Percentiles rank a stretch among this genome's conserved stretches.
Conservation (phyloP, 805 yeast genomes). For the Vanderwaltozyma tropicalis region DNA sequence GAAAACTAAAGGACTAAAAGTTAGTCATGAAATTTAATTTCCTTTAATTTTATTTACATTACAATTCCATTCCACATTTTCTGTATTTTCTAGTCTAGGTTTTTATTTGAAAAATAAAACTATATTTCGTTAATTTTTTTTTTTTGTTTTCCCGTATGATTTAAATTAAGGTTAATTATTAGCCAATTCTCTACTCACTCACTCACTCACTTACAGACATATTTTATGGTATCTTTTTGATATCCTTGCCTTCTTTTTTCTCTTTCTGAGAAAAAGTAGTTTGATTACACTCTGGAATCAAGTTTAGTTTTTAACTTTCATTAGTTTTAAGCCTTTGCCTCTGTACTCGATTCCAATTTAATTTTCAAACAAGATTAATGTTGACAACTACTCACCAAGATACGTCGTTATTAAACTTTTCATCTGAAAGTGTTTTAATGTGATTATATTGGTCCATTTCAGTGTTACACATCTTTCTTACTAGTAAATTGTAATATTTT, state of each 20-base stretch:
- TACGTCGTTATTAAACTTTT: neutral
- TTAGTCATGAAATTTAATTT: slow-evolving; percentile 1
- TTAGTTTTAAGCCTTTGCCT: neutral
- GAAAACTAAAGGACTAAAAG: slow-evolving; percentile 20
- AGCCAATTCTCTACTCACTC: neutral
- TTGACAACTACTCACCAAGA: slow-evolving; percentile 4
- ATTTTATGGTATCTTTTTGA: neutral
- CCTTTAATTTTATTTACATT: slow-evolving; percentile 2
- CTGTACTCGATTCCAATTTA: slow-evolving; percentile 5
- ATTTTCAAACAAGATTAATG: slow-evolving; percentile 4
- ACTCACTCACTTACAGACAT: no score
- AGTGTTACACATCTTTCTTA: slow-evolving; percentile 2
- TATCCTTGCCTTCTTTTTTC: neutral
- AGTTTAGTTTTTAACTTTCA: neutral
- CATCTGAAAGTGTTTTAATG: neutral
- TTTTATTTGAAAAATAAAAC: slow-evolving; percentile 3
- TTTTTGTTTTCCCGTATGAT: neutral
- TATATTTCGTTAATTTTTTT: neutral
- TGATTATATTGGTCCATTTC: slow-evolving; percentile 6
- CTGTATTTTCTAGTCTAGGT: slow-evolving; percentile 5
- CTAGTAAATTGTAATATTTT: no score
- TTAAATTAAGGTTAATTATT: neutral
- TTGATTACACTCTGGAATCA: slow-evolving; percentile 5
- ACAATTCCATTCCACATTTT: slow-evolving; percentile 4
- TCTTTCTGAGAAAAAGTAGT: slow-evolving; percentile 1